phyloP scores from a whole-genome alignment of 1,284 basidiomycete species.

The Cutaneotrichosporon cyanovorans region DNA sequence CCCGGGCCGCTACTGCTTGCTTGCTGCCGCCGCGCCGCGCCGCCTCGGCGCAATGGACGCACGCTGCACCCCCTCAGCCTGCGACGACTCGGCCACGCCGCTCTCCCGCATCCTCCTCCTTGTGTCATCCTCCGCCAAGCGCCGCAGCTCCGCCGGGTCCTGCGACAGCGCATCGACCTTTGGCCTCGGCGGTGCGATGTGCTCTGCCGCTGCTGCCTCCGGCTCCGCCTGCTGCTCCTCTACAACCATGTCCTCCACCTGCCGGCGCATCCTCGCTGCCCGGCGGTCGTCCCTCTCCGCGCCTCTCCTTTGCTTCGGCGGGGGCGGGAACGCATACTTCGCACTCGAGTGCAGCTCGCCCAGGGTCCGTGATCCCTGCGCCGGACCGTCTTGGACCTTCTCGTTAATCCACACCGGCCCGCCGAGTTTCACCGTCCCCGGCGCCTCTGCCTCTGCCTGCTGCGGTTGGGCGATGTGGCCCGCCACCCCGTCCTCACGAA shows the following conservation, averaged over 20 bases:
- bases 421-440: not conserved
- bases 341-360: not conserved
- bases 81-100: conserved; percentile 9
- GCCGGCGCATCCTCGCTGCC: not conserved
- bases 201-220: not conserved
- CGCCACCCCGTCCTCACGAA: conserved; percentile 22
- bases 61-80: too few species aligned
- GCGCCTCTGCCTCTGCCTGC: not conserved
- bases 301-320: too few species aligned
- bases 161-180: conserved; percentile 26
- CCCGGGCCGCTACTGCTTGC: too few species aligned
- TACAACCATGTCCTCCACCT: not conserved
- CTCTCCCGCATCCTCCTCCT: conserved; percentile 32
- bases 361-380: not conserved
- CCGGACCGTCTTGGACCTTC: too few species aligned
- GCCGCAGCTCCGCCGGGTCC: conserved; percentile 28
- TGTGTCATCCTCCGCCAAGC: conserved; percentile 38
- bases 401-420: too few species aligned
- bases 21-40: too few species aligned
- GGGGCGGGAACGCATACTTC: not conserved
- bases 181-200: conserved; percentile 22
- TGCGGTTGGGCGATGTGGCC: too few species aligned
- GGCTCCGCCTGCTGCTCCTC: not conserved
- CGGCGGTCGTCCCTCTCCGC: too few species aligned
- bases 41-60: too few species aligned